Evolutionary conservation across 495 filamentous ascomycete species (phyloP).

Genomic region (Aspergillus wentii): DNA sequence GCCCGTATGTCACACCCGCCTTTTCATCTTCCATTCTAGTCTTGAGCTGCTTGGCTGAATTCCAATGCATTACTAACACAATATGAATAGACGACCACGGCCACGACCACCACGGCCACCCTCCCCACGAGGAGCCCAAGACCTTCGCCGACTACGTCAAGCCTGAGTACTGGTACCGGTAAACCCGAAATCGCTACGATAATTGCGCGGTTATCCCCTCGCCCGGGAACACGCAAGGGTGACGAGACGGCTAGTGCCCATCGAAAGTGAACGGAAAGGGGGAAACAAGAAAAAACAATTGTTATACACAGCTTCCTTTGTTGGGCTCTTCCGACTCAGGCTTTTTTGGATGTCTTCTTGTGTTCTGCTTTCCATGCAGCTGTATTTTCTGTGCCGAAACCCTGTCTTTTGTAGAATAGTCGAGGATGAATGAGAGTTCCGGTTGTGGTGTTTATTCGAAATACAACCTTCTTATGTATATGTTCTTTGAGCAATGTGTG

Average conservation of each 20-base stretch:
- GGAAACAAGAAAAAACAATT: neutral
- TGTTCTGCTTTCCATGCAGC: slow-evolving; percentile 13
- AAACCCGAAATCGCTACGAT: slow-evolving; percentile 24
- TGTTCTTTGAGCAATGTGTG: too few species aligned
- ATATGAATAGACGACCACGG: slow-evolving; percentile 37
- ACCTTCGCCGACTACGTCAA: slow-evolving; percentile 90
- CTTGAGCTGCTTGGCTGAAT: neutral
- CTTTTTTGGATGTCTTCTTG: slow-evolving; percentile 4
- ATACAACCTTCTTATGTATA: too few species aligned
- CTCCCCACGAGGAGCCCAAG: slow-evolving; percentile 74
- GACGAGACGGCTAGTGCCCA: neutral
- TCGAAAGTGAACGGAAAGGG: too few species aligned
- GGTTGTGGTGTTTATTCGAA: slow-evolving; percentile 7
- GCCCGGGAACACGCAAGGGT: slow-evolving; percentile 1
- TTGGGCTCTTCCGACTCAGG: slow-evolving; percentile 2
- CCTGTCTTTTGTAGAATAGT: slow-evolving; percentile 43
- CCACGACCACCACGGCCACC: slow-evolving; percentile 48
- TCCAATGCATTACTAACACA: slow-evolving; percentile 7
- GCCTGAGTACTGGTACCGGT: slow-evolving; percentile 81
- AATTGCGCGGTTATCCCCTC: slow-evolving; percentile 9
- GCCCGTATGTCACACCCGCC: slow-evolving; percentile 31
- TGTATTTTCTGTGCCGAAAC: slow-evolving; percentile 21
- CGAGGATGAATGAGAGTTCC: slow-evolving; percentile 33
- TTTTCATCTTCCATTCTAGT: neutral
- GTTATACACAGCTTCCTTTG: neutral